Conservation (phyloP, 805 yeast genomes). For the Myxozyma monticola region DNA sequence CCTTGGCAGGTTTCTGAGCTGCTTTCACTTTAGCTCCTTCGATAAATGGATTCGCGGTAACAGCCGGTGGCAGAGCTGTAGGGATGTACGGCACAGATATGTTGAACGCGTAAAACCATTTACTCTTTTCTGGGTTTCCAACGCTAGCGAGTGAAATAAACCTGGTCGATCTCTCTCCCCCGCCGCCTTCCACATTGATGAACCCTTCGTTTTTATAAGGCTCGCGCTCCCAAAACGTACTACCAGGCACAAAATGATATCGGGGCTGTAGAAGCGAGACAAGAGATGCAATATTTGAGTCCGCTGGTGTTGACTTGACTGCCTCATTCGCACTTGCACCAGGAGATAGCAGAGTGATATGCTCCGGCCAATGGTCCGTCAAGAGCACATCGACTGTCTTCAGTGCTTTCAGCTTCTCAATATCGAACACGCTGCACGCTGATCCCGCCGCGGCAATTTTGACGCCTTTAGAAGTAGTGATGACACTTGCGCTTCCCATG, state of each 20-base stretch:
- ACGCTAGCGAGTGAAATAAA: slow-evolving; percentile 65
- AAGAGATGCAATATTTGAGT: slow-evolving; percentile 18
- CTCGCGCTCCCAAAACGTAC: slow-evolving; percentile 33
- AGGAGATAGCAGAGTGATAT: slow-evolving; percentile 23
- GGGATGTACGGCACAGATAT: slow-evolving; percentile 38
- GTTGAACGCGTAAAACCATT: slow-evolving; percentile 78
- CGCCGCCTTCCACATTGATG: slow-evolving; percentile 3
- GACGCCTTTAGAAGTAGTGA: slow-evolving; percentile 20
- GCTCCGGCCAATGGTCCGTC: slow-evolving; percentile 30
- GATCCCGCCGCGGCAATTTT: slow-evolving; percentile 17
- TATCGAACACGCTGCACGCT: slow-evolving; percentile 13
- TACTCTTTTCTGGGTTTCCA: slow-evolving; percentile 49
- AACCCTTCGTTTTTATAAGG: slow-evolving; percentile 28
- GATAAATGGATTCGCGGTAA: slow-evolving; percentile 41
- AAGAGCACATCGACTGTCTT: slow-evolving; percentile 30
- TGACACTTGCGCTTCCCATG: slow-evolving; percentile 14
- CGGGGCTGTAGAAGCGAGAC: slow-evolving; percentile 26
- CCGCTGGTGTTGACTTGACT: slow-evolving; percentile 2
- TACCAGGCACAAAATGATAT: slow-evolving; percentile 30
- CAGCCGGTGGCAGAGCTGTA: slow-evolving; percentile 33
- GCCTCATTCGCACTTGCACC: slow-evolving; percentile 11
- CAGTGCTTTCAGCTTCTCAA: slow-evolving; percentile 19
- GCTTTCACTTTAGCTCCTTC: slow-evolving; percentile 16
- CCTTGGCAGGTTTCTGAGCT: slow-evolving; percentile 1
- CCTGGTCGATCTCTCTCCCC: slow-evolving; percentile 47